Base-by-base conservation (phyloP, 1,284 basidiomycete genomes). In the Ustilago lituana region DNA sequence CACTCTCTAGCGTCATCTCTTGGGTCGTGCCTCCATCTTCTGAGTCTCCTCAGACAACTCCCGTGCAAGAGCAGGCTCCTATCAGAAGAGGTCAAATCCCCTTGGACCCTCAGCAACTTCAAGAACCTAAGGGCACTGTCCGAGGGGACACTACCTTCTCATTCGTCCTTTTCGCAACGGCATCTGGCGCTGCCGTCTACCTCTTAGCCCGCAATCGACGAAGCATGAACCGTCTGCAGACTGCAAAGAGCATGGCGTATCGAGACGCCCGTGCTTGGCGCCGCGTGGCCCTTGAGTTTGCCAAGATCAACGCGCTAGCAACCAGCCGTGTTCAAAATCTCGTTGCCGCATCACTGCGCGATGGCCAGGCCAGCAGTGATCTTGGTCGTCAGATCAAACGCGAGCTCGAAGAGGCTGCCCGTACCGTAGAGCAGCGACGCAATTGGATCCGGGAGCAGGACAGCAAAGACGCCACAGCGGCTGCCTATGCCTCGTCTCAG, bases 261-360 rank as follows among this genome's bases (percentile, higher is more conserved):
- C 48, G 61, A 2, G 57, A 70, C 11, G 67, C 67, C 6, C 53
- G 53, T 11, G 67, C 67, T n/a, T 70, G 67, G 67, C 57, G 67
- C 9, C 58, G 53, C n/a, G 67, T 70, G 11, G 67, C 67, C 8
- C 53, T 70, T 22, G 57, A 64, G 37, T 59, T 70, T 27, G 67
- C 67, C 45, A 60, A 39, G 14, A 60, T 70, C 49, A 70, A 70
- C 40, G 67, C 67, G 2, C 48, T 64, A 5, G 58, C 67, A 7
- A 56, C 57, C 20, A 54, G 61, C 19, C 56, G 52, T 7, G 57
- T 64, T 0, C 53, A 70, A 43, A 55, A 60, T 23, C 40, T 70
- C 9, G 53, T 64, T 10, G 55, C 49, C 5, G 54, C 56, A 0
- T 52, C 53, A 7, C 41, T 70, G 19, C 55, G 53, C 2, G 55